These are phyloP conservation scores for Eucalyptus brandiana DNA, from an alignment of 345 rosid species.

Conservation along the genomic window DNA sequence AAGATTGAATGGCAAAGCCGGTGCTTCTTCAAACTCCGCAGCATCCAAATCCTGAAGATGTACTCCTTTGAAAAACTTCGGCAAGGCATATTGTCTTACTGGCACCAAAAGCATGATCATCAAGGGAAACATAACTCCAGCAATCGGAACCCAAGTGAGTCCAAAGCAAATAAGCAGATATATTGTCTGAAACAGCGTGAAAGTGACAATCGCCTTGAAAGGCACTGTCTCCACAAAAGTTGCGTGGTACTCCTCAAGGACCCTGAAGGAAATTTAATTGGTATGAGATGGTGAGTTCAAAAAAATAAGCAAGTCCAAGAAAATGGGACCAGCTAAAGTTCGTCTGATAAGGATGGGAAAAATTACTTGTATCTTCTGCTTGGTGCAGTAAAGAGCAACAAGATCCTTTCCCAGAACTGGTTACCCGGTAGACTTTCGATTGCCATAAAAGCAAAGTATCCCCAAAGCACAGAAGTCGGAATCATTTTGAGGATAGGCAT, in stretches of 20 bases:
- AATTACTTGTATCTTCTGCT: constrained; percentile 69
- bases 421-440: constrained; percentile 81
- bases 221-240: constrained; percentile 93
- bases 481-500: constrained; percentile 78
- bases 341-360: neutral
- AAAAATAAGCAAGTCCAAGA: neutral
- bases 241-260: constrained; percentile 72
- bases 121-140: constrained; percentile 90
- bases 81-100: constrained; percentile 72
- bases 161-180: constrained; percentile 85
- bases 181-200: constrained; percentile 70
- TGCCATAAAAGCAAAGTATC: constrained; percentile 87
- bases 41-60: constrained; percentile 95
- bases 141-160: constrained; percentile 91
- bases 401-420: constrained; percentile 79
- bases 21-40: constrained; percentile 91
- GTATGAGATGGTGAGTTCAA: neutral
- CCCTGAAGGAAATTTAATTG: constrained; percentile 27
- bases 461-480: constrained; percentile 83
- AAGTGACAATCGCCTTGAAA: constrained; percentile 64
- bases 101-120: constrained; percentile 95
- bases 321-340: neutral
- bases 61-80: constrained; percentile 77
- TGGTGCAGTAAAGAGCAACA: constrained; percentile 67
- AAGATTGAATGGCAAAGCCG: constrained; percentile 73